A percentile compares a stretch with the other conserved stretches of the same genome.
Evolutionary conservation across 768 basidiomycete species (phyloP).

Genomic region (Amanita inopinata): DNA sequence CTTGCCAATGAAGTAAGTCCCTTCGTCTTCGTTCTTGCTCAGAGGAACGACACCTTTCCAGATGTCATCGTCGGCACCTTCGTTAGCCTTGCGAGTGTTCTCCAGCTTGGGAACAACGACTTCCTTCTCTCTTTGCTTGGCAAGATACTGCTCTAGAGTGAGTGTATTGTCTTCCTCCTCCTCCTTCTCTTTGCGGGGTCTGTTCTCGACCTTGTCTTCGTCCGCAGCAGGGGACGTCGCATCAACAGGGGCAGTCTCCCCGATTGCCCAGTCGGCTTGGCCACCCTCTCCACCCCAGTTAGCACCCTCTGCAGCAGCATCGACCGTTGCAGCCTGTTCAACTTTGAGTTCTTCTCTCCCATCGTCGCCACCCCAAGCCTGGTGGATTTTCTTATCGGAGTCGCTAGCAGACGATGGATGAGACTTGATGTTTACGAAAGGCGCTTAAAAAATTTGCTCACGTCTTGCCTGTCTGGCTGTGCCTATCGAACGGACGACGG

Average conservation of each 20-base stretch:
- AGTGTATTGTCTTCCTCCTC: slow-evolving; percentile 93
- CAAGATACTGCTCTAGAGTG: slow-evolving; percentile 88
- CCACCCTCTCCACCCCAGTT: slow-evolving; percentile 44
- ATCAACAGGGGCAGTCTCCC: slow-evolving; percentile 10
- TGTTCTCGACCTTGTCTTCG: slow-evolving; percentile 28
- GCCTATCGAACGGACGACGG: slow-evolving; percentile 77
- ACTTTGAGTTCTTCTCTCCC: slow-evolving; percentile 74
- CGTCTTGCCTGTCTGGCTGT: slow-evolving; percentile 81
- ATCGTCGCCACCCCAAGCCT: slow-evolving; percentile 93
- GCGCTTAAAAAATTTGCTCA: slow-evolving; percentile 26
- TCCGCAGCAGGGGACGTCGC: slow-evolving; percentile 26
- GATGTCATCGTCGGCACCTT: slow-evolving; percentile 57
- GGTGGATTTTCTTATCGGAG: slow-evolving; percentile 89
- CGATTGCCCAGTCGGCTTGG: slow-evolving; percentile 15
- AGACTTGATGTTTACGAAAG: slow-evolving; percentile 11
- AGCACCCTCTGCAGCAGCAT: slow-evolving; percentile 50
- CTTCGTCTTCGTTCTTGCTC: slow-evolving; percentile 60
- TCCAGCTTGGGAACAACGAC: slow-evolving; percentile 70
- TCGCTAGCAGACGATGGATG: slow-evolving; percentile 43
- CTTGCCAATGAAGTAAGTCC: slow-evolving; percentile 85
- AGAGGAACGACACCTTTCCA: slow-evolving; percentile 67
- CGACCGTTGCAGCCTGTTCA: slow-evolving; percentile 65
- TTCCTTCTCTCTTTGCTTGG: slow-evolving; percentile 64
- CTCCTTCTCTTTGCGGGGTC: slow-evolving; percentile 45
- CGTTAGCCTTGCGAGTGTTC: slow-evolving; percentile 66